Base-by-base conservation (phyloP, 768 basidiomycete species). In the Boletellus sp. region DNA sequence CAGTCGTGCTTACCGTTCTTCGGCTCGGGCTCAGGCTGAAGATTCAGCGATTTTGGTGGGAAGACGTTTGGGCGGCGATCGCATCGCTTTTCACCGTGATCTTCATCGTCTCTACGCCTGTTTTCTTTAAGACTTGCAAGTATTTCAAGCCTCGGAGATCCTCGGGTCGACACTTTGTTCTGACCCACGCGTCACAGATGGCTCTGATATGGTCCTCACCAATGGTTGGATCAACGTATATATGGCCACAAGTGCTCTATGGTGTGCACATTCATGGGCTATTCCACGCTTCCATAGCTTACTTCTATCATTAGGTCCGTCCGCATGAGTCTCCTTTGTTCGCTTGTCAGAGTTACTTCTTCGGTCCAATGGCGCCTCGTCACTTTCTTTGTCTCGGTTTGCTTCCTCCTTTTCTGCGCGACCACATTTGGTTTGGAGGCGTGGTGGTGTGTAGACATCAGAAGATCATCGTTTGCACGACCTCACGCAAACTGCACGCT, bases 31-130 rank as follows among this genome's bases (percentile, higher is more conserved):
- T 60, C 35, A 50, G 59, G 15, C 19, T 61, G n/a, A 50, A 24
- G 13, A 52, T 57, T 52, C 55, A 40, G 24, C 35, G 55, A 16
- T 54, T 60, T 38, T 55, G 59, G 59, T 62, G 62, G 59, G 62
- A 64, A 47, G 61, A 61, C 23, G 20, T 36, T 1, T 64, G 62
- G 59, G 56, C 62, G 26, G 52, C 41, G 12, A 32, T 59, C n/a
- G 49, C 49, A 24, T 16, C 33, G 7, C 17, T 53, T 20, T 58
- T 40, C 31, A 28, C 44, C 1, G 8, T 42, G 11, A 16, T 38
- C 16, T 47, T 41, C 7, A 33, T 52, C 26, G 7, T 43, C 12
- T 42, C 36, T 24, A 26, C 38, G 3, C 26, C 51, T 11, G n/a
- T 26, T 17, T 36, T 40, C 4, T 48, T 34, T 0, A 12, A 2